Conservation (phyloP, 1,284 basidiomycete genomes). For the Sporisorium reilianum region DNA sequence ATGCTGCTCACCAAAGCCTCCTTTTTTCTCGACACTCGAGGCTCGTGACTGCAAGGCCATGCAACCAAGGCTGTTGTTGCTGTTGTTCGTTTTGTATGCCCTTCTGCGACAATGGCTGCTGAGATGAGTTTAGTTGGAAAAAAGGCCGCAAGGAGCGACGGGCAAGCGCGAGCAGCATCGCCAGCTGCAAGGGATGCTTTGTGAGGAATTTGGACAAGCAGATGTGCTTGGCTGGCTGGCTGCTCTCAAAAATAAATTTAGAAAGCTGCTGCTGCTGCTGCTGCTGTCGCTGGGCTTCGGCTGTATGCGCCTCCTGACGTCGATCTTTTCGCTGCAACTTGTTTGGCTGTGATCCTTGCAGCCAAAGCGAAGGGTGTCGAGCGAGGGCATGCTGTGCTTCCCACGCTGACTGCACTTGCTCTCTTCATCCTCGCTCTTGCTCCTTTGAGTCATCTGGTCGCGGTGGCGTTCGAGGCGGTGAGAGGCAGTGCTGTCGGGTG, state of each 20-base stretch:
- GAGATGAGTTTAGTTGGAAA: too few relatives aligned
- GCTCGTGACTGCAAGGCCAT: too few relatives aligned
- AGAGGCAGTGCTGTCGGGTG: background rate
- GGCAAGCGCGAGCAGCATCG: too few relatives aligned
- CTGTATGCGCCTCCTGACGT: conserved; percentile 22
- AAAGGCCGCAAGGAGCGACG: background rate
- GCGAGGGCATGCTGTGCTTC: conserved; percentile 1
- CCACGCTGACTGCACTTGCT: conserved; percentile 4
- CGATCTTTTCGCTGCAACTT: too few relatives aligned
- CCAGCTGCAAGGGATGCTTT: conserved; percentile 29
- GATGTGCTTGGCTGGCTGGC: background rate
- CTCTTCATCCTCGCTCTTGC: background rate
- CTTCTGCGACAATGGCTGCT: too few relatives aligned
- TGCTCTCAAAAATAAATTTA: background rate
- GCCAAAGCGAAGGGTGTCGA: background rate
- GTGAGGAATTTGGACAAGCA: conserved; percentile 32
- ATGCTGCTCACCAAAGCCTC: conserved; percentile 3
- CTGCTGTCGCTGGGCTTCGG: conserved; percentile 12
- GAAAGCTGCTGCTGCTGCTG: background rate
- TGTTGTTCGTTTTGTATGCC: too few relatives aligned
- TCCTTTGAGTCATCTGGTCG: background rate
- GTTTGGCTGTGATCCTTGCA: conserved; percentile 4
- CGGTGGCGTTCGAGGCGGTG: background rate
- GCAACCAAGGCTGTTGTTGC: too few relatives aligned
- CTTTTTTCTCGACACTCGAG: background rate